Percentiles rank a stretch among this genome's conserved stretches.
These are phyloP conservation scores for Hemisphaericaspora xylofermentans DNA, from an alignment of 1,139 yeast genomes.

Conservation along the genomic window DNA sequence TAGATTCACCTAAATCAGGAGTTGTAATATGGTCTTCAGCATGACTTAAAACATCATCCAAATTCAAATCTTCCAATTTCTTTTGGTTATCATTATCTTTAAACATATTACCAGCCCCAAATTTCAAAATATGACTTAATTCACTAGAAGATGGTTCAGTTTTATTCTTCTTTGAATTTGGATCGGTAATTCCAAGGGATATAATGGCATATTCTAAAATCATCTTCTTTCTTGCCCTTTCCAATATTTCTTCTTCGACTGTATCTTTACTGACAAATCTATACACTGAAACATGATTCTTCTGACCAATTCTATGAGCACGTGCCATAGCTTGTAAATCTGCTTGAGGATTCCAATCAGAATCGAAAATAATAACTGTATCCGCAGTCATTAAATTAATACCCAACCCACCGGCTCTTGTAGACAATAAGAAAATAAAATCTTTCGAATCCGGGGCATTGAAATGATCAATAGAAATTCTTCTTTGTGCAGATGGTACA, in stretches of 20 bases:
- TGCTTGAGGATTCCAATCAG: constrained; percentile 99
- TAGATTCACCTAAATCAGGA: constrained; percentile 94
- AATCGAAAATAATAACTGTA: constrained; percentile 94
- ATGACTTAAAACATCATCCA: constrained; percentile 93
- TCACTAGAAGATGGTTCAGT: constrained; percentile 82
- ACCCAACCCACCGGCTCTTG: constrained; percentile 99
- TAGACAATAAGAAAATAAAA: constrained; percentile 84
- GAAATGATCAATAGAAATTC: constrained; percentile 94
- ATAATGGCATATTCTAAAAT: constrained; percentile 96
- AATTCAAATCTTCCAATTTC: constrained; percentile 89
- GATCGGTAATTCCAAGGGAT: constrained; percentile 91
- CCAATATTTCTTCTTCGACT: constrained; percentile 94
- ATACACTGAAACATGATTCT: constrained; percentile 95
- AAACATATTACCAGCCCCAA: constrained; percentile 99
- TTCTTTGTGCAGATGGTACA: constrained; percentile 88
- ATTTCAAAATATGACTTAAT: constrained; percentile 87
- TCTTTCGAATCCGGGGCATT: constrained; percentile 93
- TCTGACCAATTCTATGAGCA: constrained; percentile 98
- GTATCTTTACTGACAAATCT: constrained; percentile 96
- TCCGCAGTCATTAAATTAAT: constrained; percentile 98
- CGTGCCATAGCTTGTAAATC: constrained; percentile 99
- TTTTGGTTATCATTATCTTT: constrained; percentile 89
- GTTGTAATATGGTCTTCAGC: constrained; percentile 98
- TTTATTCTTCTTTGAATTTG: constrained; percentile 43
- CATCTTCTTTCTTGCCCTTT: constrained; percentile 97